Percentiles rank a stretch among this genome's conserved stretches.
Conservation (phyloP, 2,329 filamentous ascomycete genomes). For the Oidium heveae region DNA sequence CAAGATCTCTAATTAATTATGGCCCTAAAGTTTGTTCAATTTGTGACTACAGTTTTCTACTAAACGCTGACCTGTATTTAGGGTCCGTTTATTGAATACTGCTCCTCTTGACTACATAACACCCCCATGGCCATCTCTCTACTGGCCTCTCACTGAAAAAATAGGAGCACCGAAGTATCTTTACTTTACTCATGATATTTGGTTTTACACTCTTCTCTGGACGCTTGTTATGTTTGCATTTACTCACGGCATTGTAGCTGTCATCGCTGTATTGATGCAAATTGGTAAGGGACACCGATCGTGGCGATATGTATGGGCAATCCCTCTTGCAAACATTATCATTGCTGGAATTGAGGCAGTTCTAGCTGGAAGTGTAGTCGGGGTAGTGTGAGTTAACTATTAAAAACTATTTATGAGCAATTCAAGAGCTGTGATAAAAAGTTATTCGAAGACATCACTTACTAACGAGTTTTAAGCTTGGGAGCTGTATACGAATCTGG, state of each 20-base stretch:
- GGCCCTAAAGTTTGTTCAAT: too few relatives aligned
- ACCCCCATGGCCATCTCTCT: slow-evolving; percentile 41
- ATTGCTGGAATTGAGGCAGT: slow-evolving; percentile 37
- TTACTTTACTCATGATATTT: slow-evolving; percentile 37
- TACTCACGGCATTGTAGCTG: slow-evolving; percentile 30
- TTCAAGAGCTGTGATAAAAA: too few relatives aligned
- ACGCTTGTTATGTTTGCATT: slow-evolving; percentile 37
- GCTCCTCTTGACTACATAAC: slow-evolving; percentile 26
- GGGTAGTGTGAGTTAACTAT: slow-evolving; percentile 28
- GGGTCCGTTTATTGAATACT: slow-evolving; percentile 8
- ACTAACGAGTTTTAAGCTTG: slow-evolving; percentile 16
- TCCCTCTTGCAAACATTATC: slow-evolving; percentile 31
- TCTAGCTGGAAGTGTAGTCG: slow-evolving; percentile 40
- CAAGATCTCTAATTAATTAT: too few relatives aligned
- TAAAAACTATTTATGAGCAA: too few relatives aligned
- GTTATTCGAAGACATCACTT: too few relatives aligned
- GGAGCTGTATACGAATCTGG: slow-evolving; percentile 41
- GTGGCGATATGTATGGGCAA: slow-evolving; percentile 24
- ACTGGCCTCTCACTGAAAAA: slow-evolving; percentile 27
- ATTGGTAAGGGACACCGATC: slow-evolving; percentile 14
- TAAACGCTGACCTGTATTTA: slow-evolving; percentile 1
- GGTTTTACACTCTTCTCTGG: slow-evolving; percentile 46
- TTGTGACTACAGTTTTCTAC: too few relatives aligned
- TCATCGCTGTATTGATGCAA: slow-evolving; percentile 35
- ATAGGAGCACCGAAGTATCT: slow-evolving; percentile 22